Conservation (phyloP, 768 basidiomycete genomes). For the Clavaria fumosa region DNA sequence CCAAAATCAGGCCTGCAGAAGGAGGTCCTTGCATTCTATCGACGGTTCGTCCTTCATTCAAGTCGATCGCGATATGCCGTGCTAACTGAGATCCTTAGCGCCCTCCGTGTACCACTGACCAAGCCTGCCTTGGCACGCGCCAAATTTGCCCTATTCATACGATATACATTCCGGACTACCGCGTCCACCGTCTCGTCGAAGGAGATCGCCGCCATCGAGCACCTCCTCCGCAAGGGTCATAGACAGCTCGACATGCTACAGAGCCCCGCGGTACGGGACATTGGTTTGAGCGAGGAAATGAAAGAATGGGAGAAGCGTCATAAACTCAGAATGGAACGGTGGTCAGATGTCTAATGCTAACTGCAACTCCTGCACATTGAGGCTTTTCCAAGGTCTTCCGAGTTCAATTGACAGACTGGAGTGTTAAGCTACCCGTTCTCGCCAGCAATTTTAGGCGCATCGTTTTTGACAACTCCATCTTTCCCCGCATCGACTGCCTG, state of each 20-base stretch:
- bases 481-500: not conserved
- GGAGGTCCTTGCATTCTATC: constrained; percentile 35
- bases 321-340: too few species aligned
- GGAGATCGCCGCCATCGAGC: constrained; percentile 55
- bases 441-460: too few species aligned
- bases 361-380: too few species aligned
- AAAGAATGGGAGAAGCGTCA: constrained; percentile 48
- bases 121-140: constrained; percentile 46
- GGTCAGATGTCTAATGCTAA: too few species aligned
- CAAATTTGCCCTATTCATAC: constrained; percentile 54
- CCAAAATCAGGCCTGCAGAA: constrained; percentile 31
- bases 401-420: too few species aligned
- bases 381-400: too few species aligned
- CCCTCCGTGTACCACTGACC: constrained; percentile 55
- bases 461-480: not conserved
- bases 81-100: constrained; percentile 25
- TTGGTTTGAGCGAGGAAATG: constrained; percentile 63
- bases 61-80: not conserved
- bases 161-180: constrained; percentile 53
- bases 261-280: constrained; percentile 50
- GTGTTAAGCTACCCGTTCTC: too few species aligned
- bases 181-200: constrained; percentile 46
- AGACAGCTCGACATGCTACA: constrained; percentile 61
- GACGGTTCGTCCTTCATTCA: constrained; percentile 20
- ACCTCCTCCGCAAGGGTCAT: constrained; percentile 53